phyloP scores from a whole-genome alignment of 2,329 filamentous ascomycete genomes.

The Colletotrichum lini region DNA sequence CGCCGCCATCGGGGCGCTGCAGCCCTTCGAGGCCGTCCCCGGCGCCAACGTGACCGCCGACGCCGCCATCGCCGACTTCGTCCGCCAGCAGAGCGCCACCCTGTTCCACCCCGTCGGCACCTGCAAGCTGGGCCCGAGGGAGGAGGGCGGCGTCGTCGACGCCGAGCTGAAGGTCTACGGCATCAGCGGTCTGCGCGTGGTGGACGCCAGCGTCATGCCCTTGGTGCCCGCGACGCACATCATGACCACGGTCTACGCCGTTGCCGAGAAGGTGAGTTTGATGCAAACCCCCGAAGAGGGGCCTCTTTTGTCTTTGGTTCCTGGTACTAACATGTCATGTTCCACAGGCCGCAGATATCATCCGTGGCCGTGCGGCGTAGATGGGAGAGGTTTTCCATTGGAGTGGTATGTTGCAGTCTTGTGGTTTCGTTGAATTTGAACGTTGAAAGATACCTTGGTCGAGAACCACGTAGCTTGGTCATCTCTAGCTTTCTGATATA shows the following conservation, averaged over 20 bases:
- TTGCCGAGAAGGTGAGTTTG: constrained; percentile 50
- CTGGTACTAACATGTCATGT: neutral
- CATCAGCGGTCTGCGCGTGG: constrained; percentile 46
- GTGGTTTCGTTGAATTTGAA: neutral
- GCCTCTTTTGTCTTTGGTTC: no score
- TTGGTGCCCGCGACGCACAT: constrained; percentile 49
- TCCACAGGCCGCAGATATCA: constrained; percentile 30
- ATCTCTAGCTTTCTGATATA: neutral
- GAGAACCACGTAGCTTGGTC: constrained; percentile 20
- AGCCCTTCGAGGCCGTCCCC: constrained; percentile 37
- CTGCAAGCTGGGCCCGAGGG: constrained; percentile 51
- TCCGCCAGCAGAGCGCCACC: constrained; percentile 30
- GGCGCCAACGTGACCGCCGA: constrained; percentile 36
- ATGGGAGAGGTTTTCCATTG: no score
- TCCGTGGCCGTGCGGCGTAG: constrained; percentile 15
- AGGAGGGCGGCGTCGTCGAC: constrained; percentile 52
- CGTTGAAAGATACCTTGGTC: neutral
- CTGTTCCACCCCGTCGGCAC: constrained; percentile 56
- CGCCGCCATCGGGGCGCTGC: constrained; percentile 16
- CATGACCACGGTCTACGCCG: constrained; percentile 54
- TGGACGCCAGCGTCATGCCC: constrained; percentile 52
- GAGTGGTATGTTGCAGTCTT: no score
- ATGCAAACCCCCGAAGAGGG: accelerated
- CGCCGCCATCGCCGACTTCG: constrained; percentile 29
- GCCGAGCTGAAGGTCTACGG: constrained; percentile 50